Conservation (phyloP, 2,329 filamentous ascomycete genomes). For the Fusarium hostae region DNA sequence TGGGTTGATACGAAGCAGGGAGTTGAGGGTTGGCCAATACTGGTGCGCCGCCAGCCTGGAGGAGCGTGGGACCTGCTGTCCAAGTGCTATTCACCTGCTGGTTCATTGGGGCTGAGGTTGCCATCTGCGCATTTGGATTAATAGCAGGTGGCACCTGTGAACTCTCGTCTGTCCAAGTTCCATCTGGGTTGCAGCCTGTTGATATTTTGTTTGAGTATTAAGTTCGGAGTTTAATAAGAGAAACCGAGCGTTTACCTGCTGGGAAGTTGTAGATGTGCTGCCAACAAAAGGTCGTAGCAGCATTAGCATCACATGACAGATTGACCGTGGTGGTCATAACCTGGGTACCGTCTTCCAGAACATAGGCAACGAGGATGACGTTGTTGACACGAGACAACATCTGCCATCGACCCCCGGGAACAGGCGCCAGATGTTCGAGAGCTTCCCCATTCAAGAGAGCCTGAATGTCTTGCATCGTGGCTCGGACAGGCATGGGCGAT, state of each 20-base stretch:
- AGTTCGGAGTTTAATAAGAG: background rate
- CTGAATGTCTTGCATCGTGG: slow-evolving; percentile 1
- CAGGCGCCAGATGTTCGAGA: slow-evolving; percentile 22
- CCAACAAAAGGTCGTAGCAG: slow-evolving; percentile 2
- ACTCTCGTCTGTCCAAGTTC: background rate
- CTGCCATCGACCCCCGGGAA: slow-evolving; percentile 23
- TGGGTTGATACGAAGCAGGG: background rate
- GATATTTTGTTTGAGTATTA: background rate
- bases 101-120: background rate
- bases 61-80: background rate
- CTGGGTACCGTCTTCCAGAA: background rate
- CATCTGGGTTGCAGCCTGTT: background rate
- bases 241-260: background rate
- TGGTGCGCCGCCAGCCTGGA: background rate
- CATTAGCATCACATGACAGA: background rate
- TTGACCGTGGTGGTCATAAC: background rate
- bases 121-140: background rate
- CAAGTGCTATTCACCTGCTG: background rate
- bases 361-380: background rate
- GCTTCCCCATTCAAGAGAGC: slow-evolving; percentile 1
- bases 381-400: background rate
- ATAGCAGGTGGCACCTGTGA: background rate
- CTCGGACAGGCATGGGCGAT: background rate
- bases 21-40: background rate
- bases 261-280: slow-evolving; percentile 10